These are phyloP conservation scores for Talaromyces sp. DNA, from an alignment of 2,329 filamentous ascomycete genomes.

Conservation along the genomic window DNA sequence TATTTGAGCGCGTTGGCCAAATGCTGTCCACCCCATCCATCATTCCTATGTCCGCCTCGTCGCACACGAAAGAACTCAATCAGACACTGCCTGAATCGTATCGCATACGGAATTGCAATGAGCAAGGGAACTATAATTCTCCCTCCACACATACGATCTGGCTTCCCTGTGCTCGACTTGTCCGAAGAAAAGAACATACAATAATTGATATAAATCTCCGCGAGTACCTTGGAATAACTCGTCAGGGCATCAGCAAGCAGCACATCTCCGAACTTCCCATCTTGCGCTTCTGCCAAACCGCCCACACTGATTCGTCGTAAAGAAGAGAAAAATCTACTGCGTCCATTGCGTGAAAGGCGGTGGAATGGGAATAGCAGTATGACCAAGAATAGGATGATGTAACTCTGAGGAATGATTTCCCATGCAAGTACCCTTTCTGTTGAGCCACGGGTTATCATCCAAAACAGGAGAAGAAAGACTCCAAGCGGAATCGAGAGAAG, in stretches of 20 bases:
- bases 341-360: constrained; percentile 65
- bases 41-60: constrained; percentile 44
- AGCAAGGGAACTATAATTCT: constrained; percentile 76
- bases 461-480: constrained; percentile 76
- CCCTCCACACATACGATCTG: constrained; percentile 79
- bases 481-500: constrained; percentile 69
- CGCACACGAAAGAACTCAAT: constrained; percentile 78
- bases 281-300: constrained; percentile 77
- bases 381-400: constrained; percentile 68
- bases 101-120: constrained; percentile 76
- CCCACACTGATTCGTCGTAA: constrained; percentile 77
- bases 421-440: constrained; percentile 68
- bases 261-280: constrained; percentile 94
- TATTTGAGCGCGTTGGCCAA: constrained; percentile 95
- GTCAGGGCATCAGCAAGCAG: constrained; percentile 91
- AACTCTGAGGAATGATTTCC: constrained; percentile 82
- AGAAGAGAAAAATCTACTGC: constrained; percentile 70
- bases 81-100: constrained; percentile 86
- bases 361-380: constrained; percentile 72
- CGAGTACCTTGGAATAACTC: constrained; percentile 88
- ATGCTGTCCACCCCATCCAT: constrained; percentile 78
- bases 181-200: constrained; percentile 83
- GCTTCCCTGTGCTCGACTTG: constrained; percentile 72
- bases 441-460: constrained; percentile 71
- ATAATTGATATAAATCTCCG: constrained; percentile 79